A percentile compares a stretch with the other conserved stretches of the same genome.
These are phyloP conservation scores for Mucor racemosus DNA, from an alignment of 371 early-diverging fungal species.

Conservation along the genomic window DNA sequence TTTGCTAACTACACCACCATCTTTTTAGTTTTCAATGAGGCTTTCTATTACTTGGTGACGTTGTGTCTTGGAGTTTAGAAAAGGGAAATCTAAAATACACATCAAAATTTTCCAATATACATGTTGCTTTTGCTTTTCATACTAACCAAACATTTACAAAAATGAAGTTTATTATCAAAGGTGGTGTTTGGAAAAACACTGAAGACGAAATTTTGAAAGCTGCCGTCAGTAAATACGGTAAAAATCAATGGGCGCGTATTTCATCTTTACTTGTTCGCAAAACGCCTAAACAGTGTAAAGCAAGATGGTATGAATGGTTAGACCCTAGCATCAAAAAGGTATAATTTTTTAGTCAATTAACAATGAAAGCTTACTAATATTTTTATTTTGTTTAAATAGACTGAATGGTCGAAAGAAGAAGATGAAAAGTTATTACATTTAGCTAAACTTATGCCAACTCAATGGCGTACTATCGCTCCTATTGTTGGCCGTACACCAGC, in stretches of 20 bases:
- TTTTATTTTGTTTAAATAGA: conserved; percentile 44
- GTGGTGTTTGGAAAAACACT: conserved; percentile 91
- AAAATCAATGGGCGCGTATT: conserved; percentile 98
- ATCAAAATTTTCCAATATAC: conserved; percentile 4
- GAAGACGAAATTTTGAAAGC: conserved; percentile 98
- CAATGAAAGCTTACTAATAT: neutral
- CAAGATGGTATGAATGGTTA: conserved; percentile 98
- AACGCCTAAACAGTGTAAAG: conserved; percentile 98
- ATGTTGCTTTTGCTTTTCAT: neutral
- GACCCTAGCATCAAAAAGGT: conserved; percentile 97
- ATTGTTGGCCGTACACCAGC: conserved; percentile 97
- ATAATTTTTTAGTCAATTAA: conserved; percentile 3
- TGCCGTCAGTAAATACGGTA: conserved; percentile 97
- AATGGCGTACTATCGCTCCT: conserved; percentile 98
- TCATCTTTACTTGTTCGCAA: conserved; percentile 94
- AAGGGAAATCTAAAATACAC: neutral
- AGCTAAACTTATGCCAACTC: conserved; percentile 98
- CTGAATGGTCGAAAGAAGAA: conserved; percentile 98
- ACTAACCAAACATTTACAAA: neutral
- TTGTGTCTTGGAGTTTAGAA: neutral
- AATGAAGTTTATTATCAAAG: conserved; percentile 57
- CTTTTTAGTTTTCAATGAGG: no score
- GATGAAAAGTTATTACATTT: conserved; percentile 97
- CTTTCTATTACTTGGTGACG: neutral
- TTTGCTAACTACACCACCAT: no score